Evolutionary conservation across 164 flowering plant species (phyloP), one percentile per base, ranked within the genome.

Genomic region (Tinospora cordifolia): DNA sequence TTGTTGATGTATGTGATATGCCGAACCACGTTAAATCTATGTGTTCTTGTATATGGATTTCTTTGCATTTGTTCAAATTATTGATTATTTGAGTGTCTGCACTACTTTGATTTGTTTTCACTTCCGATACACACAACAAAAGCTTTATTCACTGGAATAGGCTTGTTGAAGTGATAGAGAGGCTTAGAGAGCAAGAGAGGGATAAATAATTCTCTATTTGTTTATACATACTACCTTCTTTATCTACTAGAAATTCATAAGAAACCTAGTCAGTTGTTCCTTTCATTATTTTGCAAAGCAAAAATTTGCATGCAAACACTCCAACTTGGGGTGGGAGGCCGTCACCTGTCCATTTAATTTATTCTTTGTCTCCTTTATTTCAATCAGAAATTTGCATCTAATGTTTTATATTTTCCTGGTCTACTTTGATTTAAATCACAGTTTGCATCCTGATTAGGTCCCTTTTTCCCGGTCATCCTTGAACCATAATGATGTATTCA

Each of bases 401-500:
- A 54, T 54, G 60, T 60, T 60, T 12, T 41, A 19, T 70, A 1
- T 41, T 17, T 69, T 14, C 34, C 60, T 69, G 64, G 44, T 39
- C 17, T 68, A 63, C 57, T 46, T 9, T 72, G 64, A 60, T 38
- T n/a, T 41, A 67, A 13, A 65, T 4, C 17, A 21, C 57, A 21
- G 19, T 69, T 30, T 71, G 34, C 60, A 65, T 72, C 34, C 47
- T 72, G 38, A 62, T 26, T 76, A 88, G 91, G 93, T 88, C 24
- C 86, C 88, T 21, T 88, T 88, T 80, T 66, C 86, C 47, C 82
- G 91, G 68, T 77, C 88, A 63, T 88, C 93, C 25, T 74, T 88
- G 79, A 87, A 86, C 72, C 93, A 88, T 74, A 68, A 80, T 76
- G 89, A 87, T 76, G 88, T 87, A 40, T 88, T 88, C 76, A 77